These are phyloP conservation scores for Entomortierella chlamydospora DNA, from an alignment of 192 early-diverging fungal species.

Conservation along the genomic window DNA sequence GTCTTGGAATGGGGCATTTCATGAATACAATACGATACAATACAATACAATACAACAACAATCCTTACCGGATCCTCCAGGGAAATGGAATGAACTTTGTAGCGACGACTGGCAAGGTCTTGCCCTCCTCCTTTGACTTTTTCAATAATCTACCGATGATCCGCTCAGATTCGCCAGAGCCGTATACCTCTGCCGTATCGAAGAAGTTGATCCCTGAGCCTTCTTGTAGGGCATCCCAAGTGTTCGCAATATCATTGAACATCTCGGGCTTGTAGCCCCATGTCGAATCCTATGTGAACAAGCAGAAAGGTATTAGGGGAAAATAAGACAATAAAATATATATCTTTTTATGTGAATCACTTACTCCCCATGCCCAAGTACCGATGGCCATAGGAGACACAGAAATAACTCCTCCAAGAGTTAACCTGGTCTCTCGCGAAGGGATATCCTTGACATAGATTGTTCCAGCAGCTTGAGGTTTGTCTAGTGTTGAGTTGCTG, in stretches of 20 bases:
- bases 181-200: slow-evolving; percentile 65
- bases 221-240: slow-evolving; percentile 52
- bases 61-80: slow-evolving; percentile 26
- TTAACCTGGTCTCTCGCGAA: slow-evolving; percentile 51
- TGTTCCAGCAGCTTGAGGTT: slow-evolving; percentile 21
- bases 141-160: slow-evolving; percentile 47
- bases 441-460: slow-evolving; percentile 55
- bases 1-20: too few species aligned
- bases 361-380: slow-evolving; percentile 62
- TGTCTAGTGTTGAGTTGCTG: slow-evolving; percentile 3
- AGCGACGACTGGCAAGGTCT: slow-evolving; percentile 50
- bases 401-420: slow-evolving; percentile 32
- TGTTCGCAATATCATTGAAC: slow-evolving; percentile 53
- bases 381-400: slow-evolving; percentile 61
- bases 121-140: slow-evolving; percentile 33
- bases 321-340: background rate
- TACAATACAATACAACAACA: background rate
- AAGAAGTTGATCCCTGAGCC: slow-evolving; percentile 58
- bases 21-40: too few species aligned
- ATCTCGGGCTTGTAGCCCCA: slow-evolving; percentile 58
- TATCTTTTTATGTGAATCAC: background rate
- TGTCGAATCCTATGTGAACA: slow-evolving; percentile 21
- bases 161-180: slow-evolving; percentile 61
- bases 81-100: slow-evolving; percentile 62
- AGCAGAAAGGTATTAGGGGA: background rate